Conservation (phyloP, 2,329 filamentous ascomycete genomes). For the Aspergillus sp. region DNA sequence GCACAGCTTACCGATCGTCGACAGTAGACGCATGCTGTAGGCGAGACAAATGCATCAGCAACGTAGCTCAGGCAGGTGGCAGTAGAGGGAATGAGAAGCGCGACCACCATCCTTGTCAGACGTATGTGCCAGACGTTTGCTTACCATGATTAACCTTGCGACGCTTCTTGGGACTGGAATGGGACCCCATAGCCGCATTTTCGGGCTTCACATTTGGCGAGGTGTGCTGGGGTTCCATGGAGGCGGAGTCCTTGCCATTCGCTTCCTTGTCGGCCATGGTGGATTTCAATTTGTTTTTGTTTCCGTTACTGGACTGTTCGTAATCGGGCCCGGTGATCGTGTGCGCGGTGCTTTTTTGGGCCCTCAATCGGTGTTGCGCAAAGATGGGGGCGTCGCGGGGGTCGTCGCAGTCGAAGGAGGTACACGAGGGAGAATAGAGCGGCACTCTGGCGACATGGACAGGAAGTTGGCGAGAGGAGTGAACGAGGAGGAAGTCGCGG, state of each 20-base stretch:
- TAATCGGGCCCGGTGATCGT: conserved; percentile 25
- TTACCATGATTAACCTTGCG: conserved; percentile 88
- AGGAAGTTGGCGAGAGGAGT: neutral
- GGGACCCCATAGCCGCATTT: conserved; percentile 30
- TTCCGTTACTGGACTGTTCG: conserved; percentile 29
- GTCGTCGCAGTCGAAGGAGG: conserved; percentile 14
- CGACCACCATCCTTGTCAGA: conserved; percentile 25
- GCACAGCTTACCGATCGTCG: conserved; percentile 78
- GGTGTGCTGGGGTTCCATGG: conserved; percentile 26
- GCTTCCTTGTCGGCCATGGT: conserved; percentile 19
- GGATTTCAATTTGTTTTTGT: conserved; percentile 19
- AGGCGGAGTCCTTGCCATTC: conserved; percentile 28
- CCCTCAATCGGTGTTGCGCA: conserved; percentile 30
- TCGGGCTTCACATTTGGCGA: conserved; percentile 34
- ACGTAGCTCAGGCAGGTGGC: conserved; percentile 15
- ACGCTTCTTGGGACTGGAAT: conserved; percentile 71
- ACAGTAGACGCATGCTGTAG: conserved; percentile 82
- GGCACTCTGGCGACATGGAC: conserved; percentile 29
- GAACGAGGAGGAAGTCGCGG: neutral
- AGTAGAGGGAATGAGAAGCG: conserved; percentile 15
- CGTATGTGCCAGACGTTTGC: conserved; percentile 36
- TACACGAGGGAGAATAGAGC: conserved; percentile 21
- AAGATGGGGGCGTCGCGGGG: conserved; percentile 15
- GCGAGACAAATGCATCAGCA: conserved; percentile 26
- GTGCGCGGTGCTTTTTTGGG: conserved; percentile 25